phyloP scores from a whole-genome alignment of 73 alveolate genomes.

The Stentor roeselii region DNA sequence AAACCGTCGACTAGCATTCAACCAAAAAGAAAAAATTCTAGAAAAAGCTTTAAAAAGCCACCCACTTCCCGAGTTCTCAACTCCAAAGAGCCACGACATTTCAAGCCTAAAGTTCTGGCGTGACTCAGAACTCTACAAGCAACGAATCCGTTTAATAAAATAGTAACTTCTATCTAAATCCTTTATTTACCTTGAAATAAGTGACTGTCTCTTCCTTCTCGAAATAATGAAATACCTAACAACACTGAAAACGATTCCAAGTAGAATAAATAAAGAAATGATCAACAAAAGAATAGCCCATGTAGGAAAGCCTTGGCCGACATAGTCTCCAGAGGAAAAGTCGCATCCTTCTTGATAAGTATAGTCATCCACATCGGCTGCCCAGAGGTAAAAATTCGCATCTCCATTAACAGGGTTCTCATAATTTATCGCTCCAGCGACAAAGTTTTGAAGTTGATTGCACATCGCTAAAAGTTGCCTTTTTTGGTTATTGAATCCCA shows the following conservation, averaged over 20 bases:
- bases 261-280: background rate
- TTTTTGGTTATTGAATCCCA: conserved; percentile 38
- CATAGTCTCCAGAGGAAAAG: background rate
- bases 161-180: no score
- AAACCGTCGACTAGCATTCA: no score
- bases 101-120: no score
- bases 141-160: no score
- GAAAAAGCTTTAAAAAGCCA: no score
- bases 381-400: conserved; percentile 32
- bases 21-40: no score
- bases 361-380: conserved; percentile 49
- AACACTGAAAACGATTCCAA: background rate
- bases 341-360: conserved; percentile 58
- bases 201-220: background rate
- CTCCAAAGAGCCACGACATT: no score
- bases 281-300: conserved; percentile 11
- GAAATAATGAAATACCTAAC: background rate
- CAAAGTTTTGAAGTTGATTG: conserved; percentile 56
- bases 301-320: background rate
- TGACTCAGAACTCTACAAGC: no score
- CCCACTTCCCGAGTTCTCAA: no score
- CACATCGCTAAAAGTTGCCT: conserved; percentile 44
- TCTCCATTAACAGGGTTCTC: conserved; percentile 10
- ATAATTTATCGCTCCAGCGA: conserved; percentile 27
- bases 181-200: no score